Base-by-base conservation (phyloP, 352 stramenopile species). In the Globisporangium okanoganense region DNA sequence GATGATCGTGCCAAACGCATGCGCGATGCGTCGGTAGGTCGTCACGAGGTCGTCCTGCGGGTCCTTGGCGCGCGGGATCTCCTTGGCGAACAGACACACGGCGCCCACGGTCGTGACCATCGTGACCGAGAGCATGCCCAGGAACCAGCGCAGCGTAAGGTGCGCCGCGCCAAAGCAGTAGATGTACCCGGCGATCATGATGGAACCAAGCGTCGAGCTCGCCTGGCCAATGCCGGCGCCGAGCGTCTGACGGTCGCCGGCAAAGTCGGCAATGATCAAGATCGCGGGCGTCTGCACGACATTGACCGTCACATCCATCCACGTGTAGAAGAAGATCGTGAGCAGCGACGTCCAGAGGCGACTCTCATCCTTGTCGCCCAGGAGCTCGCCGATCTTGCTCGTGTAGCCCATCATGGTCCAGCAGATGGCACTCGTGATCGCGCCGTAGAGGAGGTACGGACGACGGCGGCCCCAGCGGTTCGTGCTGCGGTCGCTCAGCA, bases 291-390 rank as follows among this genome's bases (percentile, higher is more conserved):
- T 88, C 69, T 90, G 79, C 40, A 90, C 80, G 16, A 90, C 71
- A 64, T 93, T 93, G 31, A 90, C 78, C 0, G 82, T 93, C 45
- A 92, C 72, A 52, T 93, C 84, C 79, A 92, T 93, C 82, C 79
- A 93, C 25, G 79, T 82, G 67, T 93, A 93, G 64, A 90, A 90
- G 27, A 89, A 16, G 31, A 93, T 73, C 20, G 76, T 86, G 54
- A 93, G 65, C 38, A 73, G 60, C 7, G 76, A 72, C 6, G 80
- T 90, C 65, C 71, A 88, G n/a, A 69, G 64, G 16, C 79, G 78
- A 29, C 35, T 29, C 10, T 78, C 62, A 1, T 69, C 76, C 0
- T 66, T 66, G 55, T 93, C 82, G 25, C 84, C 84, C 12, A 91
- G 69, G 3, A 76, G 25, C 12, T 82, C 69, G n/a, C 82, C 84